These are phyloP conservation scores for Begonia peltatifolia DNA, from an alignment of 306 rosid genomes.

Conservation along the genomic window DNA sequence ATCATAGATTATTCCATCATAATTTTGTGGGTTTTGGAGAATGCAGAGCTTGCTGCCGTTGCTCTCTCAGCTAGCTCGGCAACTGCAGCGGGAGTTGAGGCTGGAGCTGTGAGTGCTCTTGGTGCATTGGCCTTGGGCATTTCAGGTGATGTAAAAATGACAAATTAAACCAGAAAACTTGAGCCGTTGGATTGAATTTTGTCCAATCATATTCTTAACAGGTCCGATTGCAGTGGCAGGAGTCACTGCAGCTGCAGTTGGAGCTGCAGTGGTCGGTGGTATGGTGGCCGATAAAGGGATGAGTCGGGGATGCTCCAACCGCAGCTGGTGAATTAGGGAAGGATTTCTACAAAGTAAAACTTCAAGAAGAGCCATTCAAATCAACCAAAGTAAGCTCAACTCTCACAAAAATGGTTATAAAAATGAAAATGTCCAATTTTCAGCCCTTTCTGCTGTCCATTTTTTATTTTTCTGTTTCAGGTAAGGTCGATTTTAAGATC, in stretches of 20 bases:
- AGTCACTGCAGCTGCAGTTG: constrained; percentile 81
- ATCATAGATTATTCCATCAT: constrained; percentile 71
- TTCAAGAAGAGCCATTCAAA: constrained; percentile 89
- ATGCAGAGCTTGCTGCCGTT: constrained; percentile 79
- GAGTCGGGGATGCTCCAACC: constrained; percentile 60
- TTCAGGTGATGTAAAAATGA: no score
- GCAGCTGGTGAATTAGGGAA: constrained; percentile 62
- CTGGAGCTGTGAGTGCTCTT: constrained; percentile 65
- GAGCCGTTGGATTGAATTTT: no score
- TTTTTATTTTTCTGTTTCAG: constrained; percentile 24
- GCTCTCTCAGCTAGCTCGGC: constrained; percentile 71
- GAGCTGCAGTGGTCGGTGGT: constrained; percentile 81
- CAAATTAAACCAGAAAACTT: no score
- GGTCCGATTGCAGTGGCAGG: constrained; percentile 84
- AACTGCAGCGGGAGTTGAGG: constrained; percentile 75
- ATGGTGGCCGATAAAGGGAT: constrained; percentile 41
- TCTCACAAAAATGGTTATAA: background rate
- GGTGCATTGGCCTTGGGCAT: constrained; percentile 76
- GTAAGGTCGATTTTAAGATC: constrained; percentile 52
- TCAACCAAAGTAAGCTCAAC: constrained; percentile 63
- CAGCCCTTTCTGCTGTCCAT: background rate
- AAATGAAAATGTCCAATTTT: no score
- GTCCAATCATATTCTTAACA: constrained; percentile 8
- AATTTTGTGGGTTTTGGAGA: constrained; percentile 83
- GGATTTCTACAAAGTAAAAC: constrained; percentile 69